Evolutionary conservation across 148 eudicot species (phyloP).

Genomic region (Beta vulgaris): DNA sequence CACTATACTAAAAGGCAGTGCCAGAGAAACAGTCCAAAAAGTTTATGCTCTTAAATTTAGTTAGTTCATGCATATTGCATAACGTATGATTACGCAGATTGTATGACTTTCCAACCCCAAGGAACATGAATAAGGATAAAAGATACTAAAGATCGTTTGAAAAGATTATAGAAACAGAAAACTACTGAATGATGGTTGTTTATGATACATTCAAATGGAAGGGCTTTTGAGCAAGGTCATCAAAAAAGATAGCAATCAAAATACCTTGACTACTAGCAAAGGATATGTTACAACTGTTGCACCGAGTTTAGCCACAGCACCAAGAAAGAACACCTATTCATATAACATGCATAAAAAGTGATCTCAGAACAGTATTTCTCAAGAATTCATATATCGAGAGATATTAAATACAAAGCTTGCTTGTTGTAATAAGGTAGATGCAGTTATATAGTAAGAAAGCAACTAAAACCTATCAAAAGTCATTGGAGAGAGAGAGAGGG

Average conservation of each 20-base stretch:
- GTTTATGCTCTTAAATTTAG: not conserved
- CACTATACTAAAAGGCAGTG: not conserved
- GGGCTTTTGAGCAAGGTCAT: not conserved
- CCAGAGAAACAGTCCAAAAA: not conserved
- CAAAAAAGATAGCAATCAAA: not conserved
- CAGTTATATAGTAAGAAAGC: not conserved
- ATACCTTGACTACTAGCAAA: constrained; percentile 89
- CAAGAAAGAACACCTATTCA: constrained; percentile 68
- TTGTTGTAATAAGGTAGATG: not conserved
- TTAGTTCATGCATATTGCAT: not conserved
- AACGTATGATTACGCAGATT: not conserved
- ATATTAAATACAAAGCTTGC: not conserved
- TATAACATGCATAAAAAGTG: constrained; percentile 1
- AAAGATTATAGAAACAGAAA: not conserved
- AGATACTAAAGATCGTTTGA: not conserved
- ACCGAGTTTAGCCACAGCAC: constrained; percentile 93
- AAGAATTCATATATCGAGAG: not conserved
- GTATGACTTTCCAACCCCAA: not conserved
- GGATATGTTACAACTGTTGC: constrained; percentile 93
- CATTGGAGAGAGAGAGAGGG: not conserved
- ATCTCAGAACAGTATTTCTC: not conserved
- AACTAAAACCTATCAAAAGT: not conserved
- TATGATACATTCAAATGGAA: not conserved
- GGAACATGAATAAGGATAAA: not conserved
- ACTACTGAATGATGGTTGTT: not conserved